A percentile compares a stretch with the other conserved stretches of the same genome.
Evolutionary conservation across 2,329 filamentous ascomycete genomes (phyloP).

Genomic region (Aspergillus awamori): DNA sequence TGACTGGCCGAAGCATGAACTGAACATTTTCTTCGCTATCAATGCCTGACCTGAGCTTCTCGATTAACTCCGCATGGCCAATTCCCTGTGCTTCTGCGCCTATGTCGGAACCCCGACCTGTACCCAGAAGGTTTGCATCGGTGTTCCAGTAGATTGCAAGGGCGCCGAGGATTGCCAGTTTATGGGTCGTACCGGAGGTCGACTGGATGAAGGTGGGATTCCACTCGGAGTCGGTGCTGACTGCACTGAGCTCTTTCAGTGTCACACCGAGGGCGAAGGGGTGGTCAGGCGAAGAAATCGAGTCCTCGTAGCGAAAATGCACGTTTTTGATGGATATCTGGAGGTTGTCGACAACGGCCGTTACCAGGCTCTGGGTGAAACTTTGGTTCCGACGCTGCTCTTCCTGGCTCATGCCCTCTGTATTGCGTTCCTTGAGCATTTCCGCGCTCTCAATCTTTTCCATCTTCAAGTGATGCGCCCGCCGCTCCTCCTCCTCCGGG

Average conservation of each 20-base stretch:
- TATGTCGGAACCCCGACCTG: conserved; percentile 71
- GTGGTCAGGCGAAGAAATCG: conserved; percentile 90
- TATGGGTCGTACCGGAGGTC: conserved; percentile 80
- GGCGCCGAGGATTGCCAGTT: conserved; percentile 86
- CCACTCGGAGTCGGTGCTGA: conserved; percentile 95
- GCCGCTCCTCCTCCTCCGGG: conserved; percentile 84
- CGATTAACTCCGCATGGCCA: conserved; percentile 73
- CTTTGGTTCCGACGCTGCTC: conserved; percentile 98
- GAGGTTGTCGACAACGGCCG: conserved; percentile 97
- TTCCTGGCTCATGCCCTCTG: conserved; percentile 90
- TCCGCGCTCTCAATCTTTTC: conserved; percentile 98
- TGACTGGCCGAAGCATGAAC: conserved; percentile 95
- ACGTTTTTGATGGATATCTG: conserved; percentile 99
- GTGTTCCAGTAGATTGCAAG: conserved; percentile 98
- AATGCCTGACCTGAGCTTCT: conserved; percentile 77
- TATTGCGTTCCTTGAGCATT: conserved; percentile 84
- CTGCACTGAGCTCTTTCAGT: conserved; percentile 92
- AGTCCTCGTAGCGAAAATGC: conserved; percentile 96
- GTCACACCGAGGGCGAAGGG: conserved; percentile 93
- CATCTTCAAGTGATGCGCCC: conserved; percentile 93
- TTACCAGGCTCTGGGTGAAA: conserved; percentile 91
- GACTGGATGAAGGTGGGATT: conserved; percentile 94
- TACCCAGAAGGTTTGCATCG: conserved; percentile 79
- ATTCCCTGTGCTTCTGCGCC: conserved; percentile 62
- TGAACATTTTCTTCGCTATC: conserved; percentile 78